A percentile compares a stretch with the other conserved stretches of the same genome.
Conservation (phyloP, 106 monocot species). For the Dioscorea alata region DNA sequence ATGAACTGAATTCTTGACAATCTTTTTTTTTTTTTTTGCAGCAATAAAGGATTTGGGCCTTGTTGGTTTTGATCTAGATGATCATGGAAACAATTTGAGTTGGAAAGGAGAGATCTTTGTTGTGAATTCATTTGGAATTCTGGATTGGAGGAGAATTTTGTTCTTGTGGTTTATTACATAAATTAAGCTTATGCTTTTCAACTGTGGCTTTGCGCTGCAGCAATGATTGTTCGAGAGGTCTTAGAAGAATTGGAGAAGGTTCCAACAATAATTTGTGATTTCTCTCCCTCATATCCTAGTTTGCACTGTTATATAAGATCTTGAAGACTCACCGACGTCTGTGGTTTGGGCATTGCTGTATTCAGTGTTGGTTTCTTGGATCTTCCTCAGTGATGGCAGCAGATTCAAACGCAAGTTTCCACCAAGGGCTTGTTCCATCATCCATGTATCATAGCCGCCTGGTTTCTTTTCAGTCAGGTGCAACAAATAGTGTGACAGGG, state of each 20-base stretch:
- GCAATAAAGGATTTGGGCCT: too few species aligned
- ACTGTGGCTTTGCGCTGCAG: neutral
- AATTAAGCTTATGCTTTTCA: neutral
- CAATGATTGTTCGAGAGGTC: too few species aligned
- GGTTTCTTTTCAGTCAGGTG: constrained; percentile 63
- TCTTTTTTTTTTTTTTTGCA: neutral
- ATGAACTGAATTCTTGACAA: neutral
- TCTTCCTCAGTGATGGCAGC: constrained; percentile 40
- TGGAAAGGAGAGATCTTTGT: neutral
- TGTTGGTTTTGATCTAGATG: neutral
- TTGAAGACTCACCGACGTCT: too few species aligned
- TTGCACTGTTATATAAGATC: too few species aligned
- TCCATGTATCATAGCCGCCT: constrained; percentile 46
- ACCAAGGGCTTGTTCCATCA: constrained; percentile 33
- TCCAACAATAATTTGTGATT: neutral
- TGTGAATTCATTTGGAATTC: neutral
- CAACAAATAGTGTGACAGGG: constrained; percentile 20
- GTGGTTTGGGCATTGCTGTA: neutral
- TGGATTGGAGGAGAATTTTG: neutral
- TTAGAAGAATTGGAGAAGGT: neutral
- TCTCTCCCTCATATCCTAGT: too few species aligned
- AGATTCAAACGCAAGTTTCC: constrained; percentile 56
- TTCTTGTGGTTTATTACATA: neutral
- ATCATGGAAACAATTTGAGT: neutral
- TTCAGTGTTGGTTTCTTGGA: neutral